Evolutionary conservation across 129 eudicot species (phyloP).

Genomic region (Escallonia herrerae): DNA sequence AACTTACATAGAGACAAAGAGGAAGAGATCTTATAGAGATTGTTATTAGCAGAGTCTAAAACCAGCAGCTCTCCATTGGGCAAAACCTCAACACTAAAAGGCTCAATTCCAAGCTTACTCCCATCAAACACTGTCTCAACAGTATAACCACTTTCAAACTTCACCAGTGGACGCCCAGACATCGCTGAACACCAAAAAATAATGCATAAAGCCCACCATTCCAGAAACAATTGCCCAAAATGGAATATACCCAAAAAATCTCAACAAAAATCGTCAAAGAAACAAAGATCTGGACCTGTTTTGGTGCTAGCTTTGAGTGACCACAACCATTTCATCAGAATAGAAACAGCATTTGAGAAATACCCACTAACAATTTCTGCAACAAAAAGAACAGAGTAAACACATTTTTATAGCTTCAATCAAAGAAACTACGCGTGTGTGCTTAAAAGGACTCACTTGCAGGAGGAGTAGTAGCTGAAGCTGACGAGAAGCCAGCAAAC

Average conservation of each 20-base stretch:
- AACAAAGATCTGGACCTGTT: conserved; percentile 52
- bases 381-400: background rate
- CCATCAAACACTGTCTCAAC: conserved; percentile 99
- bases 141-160: conserved; percentile 81
- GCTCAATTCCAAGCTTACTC: conserved; percentile 99
- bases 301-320: conserved; percentile 73
- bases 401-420: background rate
- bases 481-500: conserved; percentile 42
- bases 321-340: conserved; percentile 69
- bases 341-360: conserved; percentile 61
- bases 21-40: conserved; percentile 92
- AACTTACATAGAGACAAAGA: conserved; percentile 81
- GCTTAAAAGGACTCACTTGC: conserved; percentile 50
- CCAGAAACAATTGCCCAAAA: conserved; percentile 1
- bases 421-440: background rate
- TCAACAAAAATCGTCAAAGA: conserved; percentile 7
- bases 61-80: conserved; percentile 88
- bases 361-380: conserved; percentile 84
- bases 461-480: conserved; percentile 57
- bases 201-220: background rate
- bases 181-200: conserved; percentile 44
- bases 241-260: conserved; percentile 1
- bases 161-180: conserved; percentile 87
- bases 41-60: conserved; percentile 86
- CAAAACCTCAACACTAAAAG: conserved; percentile 67